phyloP scores from a whole-genome alignment of 2,329 filamentous ascomycete species.

The Sporothrix schenckii region DNA sequence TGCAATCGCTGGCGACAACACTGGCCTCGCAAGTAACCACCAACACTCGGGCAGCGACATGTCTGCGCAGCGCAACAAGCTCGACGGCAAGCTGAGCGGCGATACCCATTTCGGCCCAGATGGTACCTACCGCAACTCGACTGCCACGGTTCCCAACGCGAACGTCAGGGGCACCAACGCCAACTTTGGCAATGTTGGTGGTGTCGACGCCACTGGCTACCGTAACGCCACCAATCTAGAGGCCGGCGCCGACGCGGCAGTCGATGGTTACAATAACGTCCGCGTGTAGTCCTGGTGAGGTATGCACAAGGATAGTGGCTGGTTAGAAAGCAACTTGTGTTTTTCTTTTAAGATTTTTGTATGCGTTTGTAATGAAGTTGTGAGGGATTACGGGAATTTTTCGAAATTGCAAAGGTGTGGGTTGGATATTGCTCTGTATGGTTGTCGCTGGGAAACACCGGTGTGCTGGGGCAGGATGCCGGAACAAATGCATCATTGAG shows the following conservation, averaged over 20 bases:
- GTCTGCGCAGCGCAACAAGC: conserved; percentile 13
- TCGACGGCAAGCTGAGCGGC: conserved; percentile 32
- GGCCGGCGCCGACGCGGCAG: background rate
- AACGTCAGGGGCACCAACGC: background rate
- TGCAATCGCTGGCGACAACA: background rate
- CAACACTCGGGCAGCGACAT: conserved; percentile 28
- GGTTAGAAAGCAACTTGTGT: background rate
- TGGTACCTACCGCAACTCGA: conserved; percentile 4
- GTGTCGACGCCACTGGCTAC: conserved; percentile 16
- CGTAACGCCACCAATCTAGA: conserved; percentile 26
- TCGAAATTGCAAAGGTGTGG: background rate
- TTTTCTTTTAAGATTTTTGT: background rate
- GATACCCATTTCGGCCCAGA: conserved; percentile 29
- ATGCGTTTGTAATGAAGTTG: conserved; percentile 41
- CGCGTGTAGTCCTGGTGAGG: conserved; percentile 3
- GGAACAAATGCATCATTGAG: background rate
- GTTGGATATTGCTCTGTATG: background rate
- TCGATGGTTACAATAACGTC: background rate
- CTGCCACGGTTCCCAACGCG: background rate
- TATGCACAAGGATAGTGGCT: background rate
- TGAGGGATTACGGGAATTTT: background rate
- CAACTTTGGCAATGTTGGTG: background rate
- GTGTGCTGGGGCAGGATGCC: background rate
- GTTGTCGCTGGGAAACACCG: background rate
- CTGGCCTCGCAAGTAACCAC: background rate